phyloP scores from a whole-genome alignment of 108 stramenopile species.

The Seminavis robusta region DNA sequence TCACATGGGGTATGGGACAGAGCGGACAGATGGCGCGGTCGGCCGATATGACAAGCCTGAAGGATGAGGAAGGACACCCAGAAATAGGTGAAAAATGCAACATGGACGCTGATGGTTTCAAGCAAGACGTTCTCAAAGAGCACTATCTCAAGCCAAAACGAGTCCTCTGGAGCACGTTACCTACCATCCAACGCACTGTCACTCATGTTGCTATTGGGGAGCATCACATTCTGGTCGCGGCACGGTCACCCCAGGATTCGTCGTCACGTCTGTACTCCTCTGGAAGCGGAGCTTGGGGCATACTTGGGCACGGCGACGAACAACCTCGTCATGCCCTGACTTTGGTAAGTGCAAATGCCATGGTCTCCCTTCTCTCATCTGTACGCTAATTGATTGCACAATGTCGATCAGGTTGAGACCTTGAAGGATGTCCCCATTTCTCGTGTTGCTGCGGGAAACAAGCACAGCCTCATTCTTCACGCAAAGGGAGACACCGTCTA shows the following conservation, averaged over 20 bases:
- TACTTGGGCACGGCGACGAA: slow-evolving; percentile 87
- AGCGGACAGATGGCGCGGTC: slow-evolving; percentile 29
- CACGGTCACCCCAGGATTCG: slow-evolving; percentile 29
- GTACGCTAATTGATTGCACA: too few species aligned
- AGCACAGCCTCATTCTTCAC: too few species aligned
- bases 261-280: slow-evolving; percentile 50
- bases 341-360: too few species aligned
- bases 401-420: too few species aligned
- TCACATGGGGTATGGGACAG: slow-evolving; percentile 62
- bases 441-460: too few species aligned
- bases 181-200: slow-evolving; percentile 21
- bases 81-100: slow-evolving; percentile 6
- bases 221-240: slow-evolving; percentile 79
- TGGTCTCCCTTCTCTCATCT: too few species aligned
- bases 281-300: slow-evolving; percentile 91
- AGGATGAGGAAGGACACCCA: slow-evolving; percentile 16
- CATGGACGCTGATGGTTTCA: too few species aligned
- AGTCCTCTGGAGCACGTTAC: slow-evolving; percentile 16
- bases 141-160: slow-evolving; percentile 25
- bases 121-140: slow-evolving; percentile 4
- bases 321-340: too few species aligned
- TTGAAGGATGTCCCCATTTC: too few species aligned
- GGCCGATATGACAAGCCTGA: slow-evolving; percentile 5
- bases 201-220: slow-evolving; percentile 73
- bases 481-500: too few species aligned